Conservation (phyloP, 352 stramenopile genomes). For the Chrysophaeum taylorii region DNA sequence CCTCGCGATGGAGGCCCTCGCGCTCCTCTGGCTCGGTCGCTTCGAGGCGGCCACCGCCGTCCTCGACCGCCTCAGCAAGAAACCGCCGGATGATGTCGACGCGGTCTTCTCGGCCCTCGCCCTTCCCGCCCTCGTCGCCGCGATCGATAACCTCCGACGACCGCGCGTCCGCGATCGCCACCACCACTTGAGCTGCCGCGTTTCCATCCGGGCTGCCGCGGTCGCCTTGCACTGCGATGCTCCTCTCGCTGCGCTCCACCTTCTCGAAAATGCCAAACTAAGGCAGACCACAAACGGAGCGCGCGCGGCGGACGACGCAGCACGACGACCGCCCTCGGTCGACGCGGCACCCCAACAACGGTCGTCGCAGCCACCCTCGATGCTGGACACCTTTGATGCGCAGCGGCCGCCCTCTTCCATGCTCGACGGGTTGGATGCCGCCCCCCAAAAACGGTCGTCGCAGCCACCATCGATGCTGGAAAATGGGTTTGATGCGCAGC, state of each 20-base stretch:
- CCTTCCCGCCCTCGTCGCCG: neutral
- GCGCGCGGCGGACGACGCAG: neutral
- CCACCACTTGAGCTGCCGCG: neutral
- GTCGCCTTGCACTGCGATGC: neutral
- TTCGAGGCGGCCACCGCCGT: neutral
- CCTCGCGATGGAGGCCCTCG: neutral
- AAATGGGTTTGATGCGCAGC: neutral
- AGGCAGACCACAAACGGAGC: too few relatives aligned
- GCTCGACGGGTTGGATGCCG: neutral
- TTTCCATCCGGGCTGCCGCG: neutral
- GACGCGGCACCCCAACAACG: neutral
- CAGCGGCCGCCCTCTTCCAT: neutral
- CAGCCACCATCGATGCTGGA: neutral
- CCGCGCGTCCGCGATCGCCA: neutral
- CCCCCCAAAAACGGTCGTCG: neutral
- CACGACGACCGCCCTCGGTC: neutral
- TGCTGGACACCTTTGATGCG: neutral
- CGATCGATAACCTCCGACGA: neutral
- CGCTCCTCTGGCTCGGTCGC: constrained; percentile 2
- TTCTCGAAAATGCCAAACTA: too few relatives aligned
- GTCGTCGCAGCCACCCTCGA: neutral
- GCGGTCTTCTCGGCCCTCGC: neutral
- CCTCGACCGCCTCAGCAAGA: too few relatives aligned
- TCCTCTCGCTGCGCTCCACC: neutral
- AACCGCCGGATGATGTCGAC: neutral